These are phyloP conservation scores for Misopates orontium DNA, from an alignment of 257 asterid genomes.

Conservation along the genomic window DNA sequence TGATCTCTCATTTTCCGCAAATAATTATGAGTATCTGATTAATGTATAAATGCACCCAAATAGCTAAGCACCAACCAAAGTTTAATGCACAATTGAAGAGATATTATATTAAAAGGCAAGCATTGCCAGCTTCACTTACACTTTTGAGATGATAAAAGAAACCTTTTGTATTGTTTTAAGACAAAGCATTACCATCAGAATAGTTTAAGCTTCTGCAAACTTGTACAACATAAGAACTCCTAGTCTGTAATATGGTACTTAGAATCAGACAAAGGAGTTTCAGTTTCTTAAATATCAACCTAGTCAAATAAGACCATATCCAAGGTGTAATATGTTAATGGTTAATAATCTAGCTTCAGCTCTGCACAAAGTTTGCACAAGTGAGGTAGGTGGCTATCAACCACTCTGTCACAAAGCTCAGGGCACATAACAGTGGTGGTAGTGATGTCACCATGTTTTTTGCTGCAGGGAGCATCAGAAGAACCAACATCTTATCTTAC, in stretches of 20 bases:
- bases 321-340: background rate
- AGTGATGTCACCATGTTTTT: background rate
- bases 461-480: background rate
- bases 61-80: background rate
- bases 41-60: no score
- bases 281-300: no score
- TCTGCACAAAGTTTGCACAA: background rate
- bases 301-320: background rate
- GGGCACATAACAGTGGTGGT: no score
- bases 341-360: background rate
- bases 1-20: conserved; percentile 9
- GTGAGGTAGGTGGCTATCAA: background rate
- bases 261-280: background rate
- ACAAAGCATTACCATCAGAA: background rate
- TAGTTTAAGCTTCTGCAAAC: conserved; percentile 1
- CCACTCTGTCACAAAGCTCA: background rate
- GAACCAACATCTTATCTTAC: background rate
- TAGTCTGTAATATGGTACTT: background rate
- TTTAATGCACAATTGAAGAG: background rate
- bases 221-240: background rate
- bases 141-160: background rate
- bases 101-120: background rate
- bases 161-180: background rate
- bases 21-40: no score
- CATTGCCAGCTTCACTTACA: background rate